These are phyloP conservation scores for Magnaporthiopsis rhizophila DNA, from an alignment of 2,329 filamentous ascomycete genomes.

Conservation along the genomic window DNA sequence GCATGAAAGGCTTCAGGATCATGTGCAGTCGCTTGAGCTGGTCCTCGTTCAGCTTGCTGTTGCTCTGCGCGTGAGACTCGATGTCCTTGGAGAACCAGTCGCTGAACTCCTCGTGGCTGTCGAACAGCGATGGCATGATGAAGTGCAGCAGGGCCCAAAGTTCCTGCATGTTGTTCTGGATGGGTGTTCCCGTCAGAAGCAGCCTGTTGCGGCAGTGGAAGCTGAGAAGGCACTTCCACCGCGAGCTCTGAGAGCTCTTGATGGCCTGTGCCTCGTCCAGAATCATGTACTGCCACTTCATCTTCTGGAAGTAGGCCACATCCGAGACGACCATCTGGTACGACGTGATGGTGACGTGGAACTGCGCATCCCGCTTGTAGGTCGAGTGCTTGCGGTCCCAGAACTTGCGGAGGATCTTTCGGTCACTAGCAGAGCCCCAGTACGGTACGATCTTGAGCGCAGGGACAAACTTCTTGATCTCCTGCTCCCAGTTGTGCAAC, in stretches of 20 bases:
- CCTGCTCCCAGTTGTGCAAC: constrained; percentile 98
- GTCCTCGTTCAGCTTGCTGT: constrained; percentile 98
- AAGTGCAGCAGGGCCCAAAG: constrained; percentile 96
- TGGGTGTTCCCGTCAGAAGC: constrained; percentile 89
- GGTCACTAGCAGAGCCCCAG: constrained; percentile 90
- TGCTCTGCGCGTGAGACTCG: constrained; percentile 95
- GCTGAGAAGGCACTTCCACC: constrained; percentile 90
- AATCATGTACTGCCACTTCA: constrained; percentile 99
- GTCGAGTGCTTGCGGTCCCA: constrained; percentile 98
- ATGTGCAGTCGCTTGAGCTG: constrained; percentile 95
- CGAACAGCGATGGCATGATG: constrained; percentile 99
- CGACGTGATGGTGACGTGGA: constrained; percentile 93
- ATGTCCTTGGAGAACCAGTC: constrained; percentile 96
- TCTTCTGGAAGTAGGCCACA: constrained; percentile 96
- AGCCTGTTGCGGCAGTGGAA: constrained; percentile 95
- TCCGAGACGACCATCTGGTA: constrained; percentile 97
- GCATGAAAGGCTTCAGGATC: constrained; percentile 99
- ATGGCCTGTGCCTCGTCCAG: constrained; percentile 97
- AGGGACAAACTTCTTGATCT: constrained; percentile 91
- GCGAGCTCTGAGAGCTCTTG: constrained; percentile 92
- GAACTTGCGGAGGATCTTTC: constrained; percentile 95
- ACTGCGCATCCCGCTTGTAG: constrained; percentile 85
- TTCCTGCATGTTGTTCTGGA: constrained; percentile 99
- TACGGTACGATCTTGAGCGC: constrained; percentile 93
- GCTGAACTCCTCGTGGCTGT: constrained; percentile 86